Conservation (phyloP, 495 filamentous ascomycete genomes). For the Lasiosphaeria hispida region DNA sequence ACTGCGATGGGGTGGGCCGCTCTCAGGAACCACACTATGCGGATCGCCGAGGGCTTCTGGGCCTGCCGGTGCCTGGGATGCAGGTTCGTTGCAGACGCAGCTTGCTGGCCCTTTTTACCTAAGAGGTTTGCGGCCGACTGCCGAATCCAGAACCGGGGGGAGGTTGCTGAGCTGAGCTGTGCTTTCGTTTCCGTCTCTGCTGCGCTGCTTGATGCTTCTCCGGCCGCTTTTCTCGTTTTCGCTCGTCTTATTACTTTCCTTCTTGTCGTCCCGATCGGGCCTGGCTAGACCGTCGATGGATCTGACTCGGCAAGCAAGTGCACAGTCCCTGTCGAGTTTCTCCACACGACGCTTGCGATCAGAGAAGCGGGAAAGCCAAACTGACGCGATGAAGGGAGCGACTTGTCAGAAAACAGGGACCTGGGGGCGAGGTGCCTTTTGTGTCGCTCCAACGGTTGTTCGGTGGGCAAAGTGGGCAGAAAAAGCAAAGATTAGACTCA, state of each 20-base stretch:
- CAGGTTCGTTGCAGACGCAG: constrained; percentile 28
- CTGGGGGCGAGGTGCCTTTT: constrained; percentile 9
- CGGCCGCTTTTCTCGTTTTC: neutral
- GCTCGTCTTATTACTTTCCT: neutral
- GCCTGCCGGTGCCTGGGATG: constrained; percentile 27
- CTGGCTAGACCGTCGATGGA: neutral
- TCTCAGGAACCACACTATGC: constrained; percentile 27
- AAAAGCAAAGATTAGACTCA: constrained; percentile 9
- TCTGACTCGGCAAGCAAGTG: constrained; percentile 10
- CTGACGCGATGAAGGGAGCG: neutral
- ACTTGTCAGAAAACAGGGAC: constrained; percentile 10
- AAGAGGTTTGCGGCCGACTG: constrained; percentile 26
- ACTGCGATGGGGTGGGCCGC: constrained; percentile 7
- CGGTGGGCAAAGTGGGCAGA: neutral
- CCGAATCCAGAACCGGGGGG: constrained; percentile 21
- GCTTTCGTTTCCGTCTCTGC: neutral
- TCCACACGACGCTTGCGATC: constrained; percentile 3
- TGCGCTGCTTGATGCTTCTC: no score
- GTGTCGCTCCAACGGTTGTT: constrained; percentile 3
- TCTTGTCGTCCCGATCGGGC: constrained; percentile 5
- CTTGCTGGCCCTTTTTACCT: constrained; percentile 22
- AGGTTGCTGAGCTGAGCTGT: neutral
- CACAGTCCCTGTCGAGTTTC: constrained; percentile 7
- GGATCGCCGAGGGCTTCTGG: constrained; percentile 27
- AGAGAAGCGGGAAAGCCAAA: neutral